A percentile compares a stretch with the other conserved stretches of the same genome.
Evolutionary conservation across 495 filamentous ascomycete genomes (phyloP).

Genomic region (Astrocystis sublimbata): DNA sequence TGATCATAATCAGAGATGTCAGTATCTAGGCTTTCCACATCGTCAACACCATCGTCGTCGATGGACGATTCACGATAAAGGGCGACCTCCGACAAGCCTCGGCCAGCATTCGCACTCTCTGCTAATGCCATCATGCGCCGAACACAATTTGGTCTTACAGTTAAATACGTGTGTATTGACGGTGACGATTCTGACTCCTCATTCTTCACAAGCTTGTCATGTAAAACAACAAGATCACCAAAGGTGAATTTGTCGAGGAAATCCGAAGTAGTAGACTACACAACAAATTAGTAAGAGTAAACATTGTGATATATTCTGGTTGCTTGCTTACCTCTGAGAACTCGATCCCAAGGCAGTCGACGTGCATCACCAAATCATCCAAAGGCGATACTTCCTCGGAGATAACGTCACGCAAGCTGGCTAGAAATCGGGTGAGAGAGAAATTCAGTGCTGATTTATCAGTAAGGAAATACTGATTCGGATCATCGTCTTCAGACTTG

Average conservation of each 20-base stretch:
- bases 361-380: slow-evolving; percentile 68
- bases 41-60: slow-evolving; percentile 18
- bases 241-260: slow-evolving; percentile 35
- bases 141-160: slow-evolving; percentile 33
- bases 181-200: slow-evolving; percentile 26
- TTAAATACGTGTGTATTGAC: slow-evolving; percentile 32
- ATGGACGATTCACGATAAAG: slow-evolving; percentile 27
- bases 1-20: slow-evolving; percentile 16
- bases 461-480: slow-evolving; percentile 72
- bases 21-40: slow-evolving; percentile 12
- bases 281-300: slow-evolving; percentile 18
- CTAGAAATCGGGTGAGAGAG: slow-evolving; percentile 61
- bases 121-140: slow-evolving; percentile 33
- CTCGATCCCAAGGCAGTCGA: slow-evolving; percentile 68
- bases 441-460: slow-evolving; percentile 62
- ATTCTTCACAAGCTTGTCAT: slow-evolving; percentile 42
- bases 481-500: slow-evolving; percentile 60
- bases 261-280: slow-evolving; percentile 29
- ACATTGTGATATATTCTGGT: background rate
- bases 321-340: slow-evolving; percentile 71
- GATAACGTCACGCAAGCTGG: slow-evolving; percentile 66
- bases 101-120: slow-evolving; percentile 33
- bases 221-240: slow-evolving; percentile 33
- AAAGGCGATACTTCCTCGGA: slow-evolving; percentile 63
- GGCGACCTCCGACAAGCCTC: slow-evolving; percentile 33